Evolutionary conservation across 2,329 filamentous ascomycete genomes (phyloP).

Genomic region (Myriosclerotinia duriaeana): DNA sequence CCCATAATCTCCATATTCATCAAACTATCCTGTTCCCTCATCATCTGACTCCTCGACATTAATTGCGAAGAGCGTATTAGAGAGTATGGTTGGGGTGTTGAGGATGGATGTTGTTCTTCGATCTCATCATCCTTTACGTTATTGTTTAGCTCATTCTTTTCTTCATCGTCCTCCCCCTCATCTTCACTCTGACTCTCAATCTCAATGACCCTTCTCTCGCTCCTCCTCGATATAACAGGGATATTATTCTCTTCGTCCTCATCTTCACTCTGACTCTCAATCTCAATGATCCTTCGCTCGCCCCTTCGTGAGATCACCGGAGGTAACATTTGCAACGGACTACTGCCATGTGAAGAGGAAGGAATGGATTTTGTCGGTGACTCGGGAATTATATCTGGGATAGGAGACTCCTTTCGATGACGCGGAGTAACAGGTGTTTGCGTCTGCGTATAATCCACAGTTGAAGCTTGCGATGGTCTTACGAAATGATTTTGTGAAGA

Average conservation of each 20-base stretch:
- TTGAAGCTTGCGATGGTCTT: constrained; percentile 38
- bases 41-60: constrained; percentile 16
- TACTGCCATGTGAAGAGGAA: constrained; percentile 19
- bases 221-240: neutral
- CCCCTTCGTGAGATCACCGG: neutral
- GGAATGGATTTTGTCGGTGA: constrained; percentile 31
- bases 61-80: constrained; percentile 14
- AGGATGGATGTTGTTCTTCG: neutral
- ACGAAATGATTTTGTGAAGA: neutral
- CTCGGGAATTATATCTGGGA: constrained; percentile 34
- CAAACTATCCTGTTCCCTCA: constrained; percentile 22
- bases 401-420: constrained; percentile 11
- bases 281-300: neutral
- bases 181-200: neutral
- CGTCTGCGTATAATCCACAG: constrained; percentile 37
- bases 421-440: constrained; percentile 5
- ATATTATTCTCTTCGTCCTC: neutral
- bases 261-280: neutral
- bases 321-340: neutral
- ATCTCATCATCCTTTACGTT: neutral
- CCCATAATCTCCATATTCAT: constrained; percentile 15
- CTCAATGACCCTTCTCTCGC: neutral
- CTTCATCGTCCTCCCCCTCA: neutral
- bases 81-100: constrained; percentile 11
- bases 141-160: neutral